A percentile compares a stretch with the other conserved stretches of the same genome.
Evolutionary conservation across 139 green algal species (phyloP).

Genomic region (Astrephomene gubernaculifera): DNA sequence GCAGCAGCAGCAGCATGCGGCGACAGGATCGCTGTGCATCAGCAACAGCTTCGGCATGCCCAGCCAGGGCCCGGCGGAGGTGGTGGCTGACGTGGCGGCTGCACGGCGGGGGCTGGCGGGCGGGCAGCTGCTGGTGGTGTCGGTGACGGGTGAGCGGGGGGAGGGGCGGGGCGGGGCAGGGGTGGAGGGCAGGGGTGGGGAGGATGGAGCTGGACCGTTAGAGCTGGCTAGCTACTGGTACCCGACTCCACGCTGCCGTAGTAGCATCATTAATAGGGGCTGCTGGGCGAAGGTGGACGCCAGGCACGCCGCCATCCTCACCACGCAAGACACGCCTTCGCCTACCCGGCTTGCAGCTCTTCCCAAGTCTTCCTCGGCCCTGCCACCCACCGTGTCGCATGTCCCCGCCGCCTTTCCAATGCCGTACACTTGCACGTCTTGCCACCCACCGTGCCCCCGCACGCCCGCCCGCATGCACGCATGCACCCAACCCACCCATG

Average conservation of each 20-base stretch:
- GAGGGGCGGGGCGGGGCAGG: background rate
- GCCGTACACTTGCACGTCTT: background rate
- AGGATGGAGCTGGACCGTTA: background rate
- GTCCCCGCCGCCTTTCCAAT: background rate
- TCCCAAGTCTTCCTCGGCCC: background rate
- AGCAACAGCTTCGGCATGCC: slow-evolving; percentile 61
- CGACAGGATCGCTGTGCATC: slow-evolving; percentile 36
- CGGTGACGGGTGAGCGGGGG: slow-evolving; percentile 32
- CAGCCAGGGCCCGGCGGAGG: slow-evolving; percentile 22
- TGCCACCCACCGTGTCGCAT: background rate
- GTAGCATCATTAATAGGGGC: background rate
- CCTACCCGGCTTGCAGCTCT: background rate
- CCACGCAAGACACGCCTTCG: background rate
- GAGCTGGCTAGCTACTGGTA: background rate
- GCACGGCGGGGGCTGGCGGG: slow-evolving; percentile 31
- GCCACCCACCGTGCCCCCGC: background rate
- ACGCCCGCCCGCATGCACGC: too few species aligned
- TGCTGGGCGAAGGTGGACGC: background rate
- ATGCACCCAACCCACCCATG: too few species aligned
- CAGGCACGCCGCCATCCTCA: background rate
- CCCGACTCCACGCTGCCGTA: background rate
- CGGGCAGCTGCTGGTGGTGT: slow-evolving; percentile 56
- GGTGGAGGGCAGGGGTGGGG: background rate
- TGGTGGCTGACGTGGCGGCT: slow-evolving; percentile 10
- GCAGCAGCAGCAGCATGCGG: too few species aligned